phyloP scores from a whole-genome alignment of 2,329 filamentous ascomycete genomes.

The Achaetomium macrosporum region DNA sequence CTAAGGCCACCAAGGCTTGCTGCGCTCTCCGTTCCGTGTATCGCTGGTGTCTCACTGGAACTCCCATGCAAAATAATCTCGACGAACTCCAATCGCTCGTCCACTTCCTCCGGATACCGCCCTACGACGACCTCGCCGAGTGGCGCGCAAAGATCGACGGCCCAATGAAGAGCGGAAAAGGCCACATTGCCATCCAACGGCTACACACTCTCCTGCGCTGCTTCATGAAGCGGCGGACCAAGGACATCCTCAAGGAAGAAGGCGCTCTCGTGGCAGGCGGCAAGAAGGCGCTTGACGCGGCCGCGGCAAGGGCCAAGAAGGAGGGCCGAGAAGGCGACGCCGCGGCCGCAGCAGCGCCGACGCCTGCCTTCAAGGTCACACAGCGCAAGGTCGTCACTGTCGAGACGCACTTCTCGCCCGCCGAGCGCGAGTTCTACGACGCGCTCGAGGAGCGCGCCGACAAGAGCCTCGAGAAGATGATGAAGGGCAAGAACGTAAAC shows the following conservation, averaged over 20 bases:
- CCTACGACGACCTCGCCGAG: constrained; percentile 75
- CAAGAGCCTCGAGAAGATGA: constrained; percentile 81
- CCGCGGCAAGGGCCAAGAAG: constrained; percentile 37
- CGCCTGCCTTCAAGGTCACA: constrained; percentile 79
- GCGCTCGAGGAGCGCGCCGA: constrained; percentile 79
- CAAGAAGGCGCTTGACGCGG: constrained; percentile 44
- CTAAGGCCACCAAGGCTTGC: constrained; percentile 89
- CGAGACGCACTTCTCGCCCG: constrained; percentile 68
- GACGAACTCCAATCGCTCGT: constrained; percentile 94
- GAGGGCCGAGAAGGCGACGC: constrained; percentile 39
- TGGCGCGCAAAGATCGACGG: constrained; percentile 91
- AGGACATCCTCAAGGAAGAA: constrained; percentile 88
- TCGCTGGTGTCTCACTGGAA: constrained; percentile 93
- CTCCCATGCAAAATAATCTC: constrained; percentile 96
- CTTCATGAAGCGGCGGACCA: constrained; percentile 98
- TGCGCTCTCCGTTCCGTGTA: constrained; percentile 81
- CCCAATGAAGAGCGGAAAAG: constrained; percentile 84
- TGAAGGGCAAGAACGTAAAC: constrained; percentile 72
- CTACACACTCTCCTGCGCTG: constrained; percentile 80
- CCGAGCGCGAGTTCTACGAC: constrained; percentile 81
- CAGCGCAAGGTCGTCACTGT: constrained; percentile 83
- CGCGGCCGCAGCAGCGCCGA: constrained; percentile 36
- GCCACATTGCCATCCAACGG: constrained; percentile 80
- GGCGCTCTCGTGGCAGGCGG: constrained; percentile 74
- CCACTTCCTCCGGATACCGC: constrained; percentile 84